Base-by-base conservation (phyloP, 2,329 filamentous ascomycete genomes). In the Aphanocladium album region DNA sequence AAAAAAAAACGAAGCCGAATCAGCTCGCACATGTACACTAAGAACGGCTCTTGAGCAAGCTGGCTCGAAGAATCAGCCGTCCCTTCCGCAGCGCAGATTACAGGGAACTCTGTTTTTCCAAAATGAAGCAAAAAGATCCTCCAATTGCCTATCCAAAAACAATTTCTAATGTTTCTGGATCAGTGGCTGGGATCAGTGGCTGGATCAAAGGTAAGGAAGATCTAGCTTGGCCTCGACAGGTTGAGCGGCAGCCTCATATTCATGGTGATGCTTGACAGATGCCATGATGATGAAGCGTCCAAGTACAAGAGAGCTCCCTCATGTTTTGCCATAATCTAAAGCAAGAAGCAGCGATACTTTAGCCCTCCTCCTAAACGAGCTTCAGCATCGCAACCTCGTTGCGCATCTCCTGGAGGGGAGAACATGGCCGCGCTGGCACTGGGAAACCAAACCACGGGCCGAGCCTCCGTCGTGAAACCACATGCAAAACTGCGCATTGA, bases 281-380 rank as follows among this genome's bases (percentile, higher is more conserved):
- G 62, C 62, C 59, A 64, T 65, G 27, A 64, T 55, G 12, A 64
- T 61, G 7, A 65, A 65, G 1, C 51, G 60, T 23, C 60, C 63
- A 3, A 65, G 37, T 41, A 35, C 30, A 14, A 63, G 49, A 1
- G 62, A 60, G n/a, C 63, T 64, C 11, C 64, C 60, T 11, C 62
- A 56, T 21, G n/a, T 61, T 9, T 43, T 60, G 12, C 64, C 64
- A 47, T 57, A 64, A 55, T 62, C 61, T 2, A 65, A 46, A 37
- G 64, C 49, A 23, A 64, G 62, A 1, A 61, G 62, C 1, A 65
- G 56, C 0, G 64, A 62, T 17, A 65, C 62, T 1, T 60, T 53
- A 0, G 64, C 64, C 4, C 63, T 33, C n/a, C n/a, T 64, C 57
- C 5, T 62, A 56, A 27, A 65, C 62, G 12, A 49, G 63, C 16